Base-by-base conservation (phyloP, 371 early-diverging fungal species). In the Mycotypha africana region DNA sequence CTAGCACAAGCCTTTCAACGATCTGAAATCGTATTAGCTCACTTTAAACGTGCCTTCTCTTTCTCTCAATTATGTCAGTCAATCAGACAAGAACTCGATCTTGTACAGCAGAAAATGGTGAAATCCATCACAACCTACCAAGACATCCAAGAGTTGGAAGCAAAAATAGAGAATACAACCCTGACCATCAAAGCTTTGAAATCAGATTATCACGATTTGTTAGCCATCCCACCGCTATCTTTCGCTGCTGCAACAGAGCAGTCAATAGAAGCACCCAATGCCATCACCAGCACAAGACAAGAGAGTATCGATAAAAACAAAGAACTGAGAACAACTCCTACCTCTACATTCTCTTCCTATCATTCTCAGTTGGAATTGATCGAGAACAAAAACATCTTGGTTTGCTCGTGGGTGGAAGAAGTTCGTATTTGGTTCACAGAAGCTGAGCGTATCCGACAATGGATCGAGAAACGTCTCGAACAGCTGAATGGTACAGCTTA, bases 351-450 rank as follows among this genome's bases (percentile, higher is more conserved):
- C 28, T 8, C 11, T 5, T 40, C 53, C 4, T 70, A 74, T 43
- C 38, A 33, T 0, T 24, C 42, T 1, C 61, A 64, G 17, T 61
- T 60, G 8, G 62, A 68, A n/a, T 44, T 51, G 2, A 48, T 74
- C 16, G 51, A 53, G 5, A 39, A 50, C 12, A 62, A 65, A 34
- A 64, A 65, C 28, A 37, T 56, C 12, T 47, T 63, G 8, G 72
- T 78, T 16, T 35, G 51, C 8, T 46, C 55, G 21, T 78, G 78
- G 78, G 74, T 75, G 24, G 68, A 73, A 35, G 71, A 70, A 52
- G 67, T 70, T 1, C 56, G 62, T 16, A 39, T 67, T 22, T 70
- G 71, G 71, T 67, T 70, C 43, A 45, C 48, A n/a, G 67, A 67
- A 26, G 71, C 71, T 20, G 62, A 67, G 38, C 51, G 67, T 14